Evolutionary conservation across 2,329 filamentous ascomycete genomes (phyloP).

Genomic region (Diaporthe eres): DNA sequence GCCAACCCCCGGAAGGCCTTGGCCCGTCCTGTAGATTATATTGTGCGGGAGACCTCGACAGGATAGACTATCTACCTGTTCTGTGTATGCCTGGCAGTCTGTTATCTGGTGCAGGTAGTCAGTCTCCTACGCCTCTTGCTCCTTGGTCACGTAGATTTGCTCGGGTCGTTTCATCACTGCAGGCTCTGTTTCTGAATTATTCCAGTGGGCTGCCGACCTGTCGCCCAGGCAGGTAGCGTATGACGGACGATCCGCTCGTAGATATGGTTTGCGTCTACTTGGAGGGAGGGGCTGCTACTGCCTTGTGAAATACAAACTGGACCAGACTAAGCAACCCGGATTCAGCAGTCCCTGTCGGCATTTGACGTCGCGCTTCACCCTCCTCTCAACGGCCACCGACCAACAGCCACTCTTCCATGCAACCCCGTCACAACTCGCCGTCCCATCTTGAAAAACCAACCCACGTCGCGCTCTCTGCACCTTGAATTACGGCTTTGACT

Average conservation of each 20-base stretch:
- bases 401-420: neutral
- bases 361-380: conserved; percentile 33
- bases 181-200: conserved; percentile 4
- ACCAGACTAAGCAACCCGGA: conserved; percentile 14
- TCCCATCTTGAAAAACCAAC: conserved; percentile 20
- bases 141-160: neutral
- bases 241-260: neutral
- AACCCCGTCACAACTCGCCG: neutral
- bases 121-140: neutral
- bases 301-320: neutral
- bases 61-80: neutral
- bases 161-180: neutral
- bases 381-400: conserved; percentile 4
- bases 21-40: neutral
- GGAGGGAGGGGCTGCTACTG: conserved; percentile 10
- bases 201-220: neutral
- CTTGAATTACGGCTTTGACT: neutral
- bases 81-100: neutral
- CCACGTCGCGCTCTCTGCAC: neutral
- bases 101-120: neutral
- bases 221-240: neutral
- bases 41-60: neutral
- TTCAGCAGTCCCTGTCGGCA: conserved; percentile 24
- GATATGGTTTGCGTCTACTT: neutral
- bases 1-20: neutral